phyloP scores from a whole-genome alignment of 805 yeast species.

The Kuraishia hungarica region DNA sequence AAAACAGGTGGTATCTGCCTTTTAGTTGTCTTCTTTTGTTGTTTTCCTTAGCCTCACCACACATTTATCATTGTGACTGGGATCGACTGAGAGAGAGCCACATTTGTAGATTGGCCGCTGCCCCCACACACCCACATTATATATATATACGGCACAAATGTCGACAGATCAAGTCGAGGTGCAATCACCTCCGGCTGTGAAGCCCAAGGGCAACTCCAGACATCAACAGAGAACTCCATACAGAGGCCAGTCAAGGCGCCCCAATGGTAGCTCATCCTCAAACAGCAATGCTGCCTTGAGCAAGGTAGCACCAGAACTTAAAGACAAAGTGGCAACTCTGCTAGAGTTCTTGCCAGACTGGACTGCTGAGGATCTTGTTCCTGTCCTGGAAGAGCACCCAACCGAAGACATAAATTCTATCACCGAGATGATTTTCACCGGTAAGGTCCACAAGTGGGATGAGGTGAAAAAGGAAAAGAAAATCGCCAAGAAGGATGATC shows the following conservation, averaged over 20 bases:
- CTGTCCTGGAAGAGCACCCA: conserved; percentile 63
- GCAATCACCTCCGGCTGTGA: conserved; percentile 15
- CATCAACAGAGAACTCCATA: conserved; percentile 10
- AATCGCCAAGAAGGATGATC: conserved; percentile 17
- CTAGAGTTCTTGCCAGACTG: conserved; percentile 92
- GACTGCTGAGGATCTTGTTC: conserved; percentile 75
- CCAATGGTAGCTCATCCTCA: conserved; percentile 6
- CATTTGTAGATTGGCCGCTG: not conserved
- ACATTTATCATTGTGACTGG: not conserved
- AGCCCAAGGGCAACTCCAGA: conserved; percentile 9
- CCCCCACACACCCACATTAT: not conserved
- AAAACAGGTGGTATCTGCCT: not conserved
- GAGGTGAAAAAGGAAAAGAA: conserved; percentile 59
- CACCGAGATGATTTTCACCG: conserved; percentile 82
- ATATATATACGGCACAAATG: not conserved
- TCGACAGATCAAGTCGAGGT: not conserved
- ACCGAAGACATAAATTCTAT: conserved; percentile 66
- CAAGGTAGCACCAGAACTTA: conserved; percentile 1
- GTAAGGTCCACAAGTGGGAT: conserved; percentile 90
- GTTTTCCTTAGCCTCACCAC: not conserved
- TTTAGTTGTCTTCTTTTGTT: not conserved
- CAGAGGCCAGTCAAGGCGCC: conserved; percentile 27
- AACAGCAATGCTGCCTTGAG: not conserved
- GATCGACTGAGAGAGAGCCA: not conserved
- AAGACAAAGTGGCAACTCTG: conserved; percentile 43